Conservation (phyloP, 2,329 filamentous ascomycete species). For the Trichophyton schoenleinii region DNA sequence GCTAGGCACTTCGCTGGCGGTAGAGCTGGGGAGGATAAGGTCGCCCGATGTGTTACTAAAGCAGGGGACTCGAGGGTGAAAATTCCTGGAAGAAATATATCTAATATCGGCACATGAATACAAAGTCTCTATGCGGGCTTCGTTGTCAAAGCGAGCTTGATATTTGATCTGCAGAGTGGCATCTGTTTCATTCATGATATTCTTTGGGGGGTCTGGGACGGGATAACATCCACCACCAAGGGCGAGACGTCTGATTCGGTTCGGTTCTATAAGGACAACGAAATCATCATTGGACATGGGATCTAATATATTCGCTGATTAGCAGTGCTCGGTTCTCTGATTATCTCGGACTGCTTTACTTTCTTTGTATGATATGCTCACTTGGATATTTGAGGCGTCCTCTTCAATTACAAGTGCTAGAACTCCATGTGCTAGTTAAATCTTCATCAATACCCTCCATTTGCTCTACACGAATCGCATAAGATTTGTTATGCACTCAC, state of each 20-base stretch:
- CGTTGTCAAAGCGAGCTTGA: conserved; percentile 30
- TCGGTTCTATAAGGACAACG: conserved; percentile 22
- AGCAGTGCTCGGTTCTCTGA: background rate
- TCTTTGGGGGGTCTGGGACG: conserved; percentile 24
- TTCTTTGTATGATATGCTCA: background rate
- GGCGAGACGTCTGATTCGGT: conserved; percentile 27
- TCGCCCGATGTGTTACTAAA: background rate
- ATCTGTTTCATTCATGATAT: conserved; percentile 28
- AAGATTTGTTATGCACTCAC: background rate
- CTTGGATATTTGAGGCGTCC: background rate
- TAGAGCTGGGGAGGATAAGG: background rate
- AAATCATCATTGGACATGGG: conserved; percentile 23
- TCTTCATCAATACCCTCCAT: background rate
- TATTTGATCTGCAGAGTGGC: conserved; percentile 38
- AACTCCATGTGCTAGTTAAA: background rate
- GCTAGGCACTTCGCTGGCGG: background rate
- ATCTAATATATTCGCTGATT: background rate
- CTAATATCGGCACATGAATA: conserved; percentile 39
- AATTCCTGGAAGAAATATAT: conserved; percentile 30
- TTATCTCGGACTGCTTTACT: background rate
- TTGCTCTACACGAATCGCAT: no score
- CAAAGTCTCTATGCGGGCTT: conserved; percentile 30
- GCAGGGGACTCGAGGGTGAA: conserved; percentile 24
- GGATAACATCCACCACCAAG: conserved; percentile 37
- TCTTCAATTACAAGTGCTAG: background rate